Percentiles rank a stretch among this genome's conserved stretches.
Conservation (phyloP, 352 stramenopile species). For the Phytophthora capsici region DNA sequence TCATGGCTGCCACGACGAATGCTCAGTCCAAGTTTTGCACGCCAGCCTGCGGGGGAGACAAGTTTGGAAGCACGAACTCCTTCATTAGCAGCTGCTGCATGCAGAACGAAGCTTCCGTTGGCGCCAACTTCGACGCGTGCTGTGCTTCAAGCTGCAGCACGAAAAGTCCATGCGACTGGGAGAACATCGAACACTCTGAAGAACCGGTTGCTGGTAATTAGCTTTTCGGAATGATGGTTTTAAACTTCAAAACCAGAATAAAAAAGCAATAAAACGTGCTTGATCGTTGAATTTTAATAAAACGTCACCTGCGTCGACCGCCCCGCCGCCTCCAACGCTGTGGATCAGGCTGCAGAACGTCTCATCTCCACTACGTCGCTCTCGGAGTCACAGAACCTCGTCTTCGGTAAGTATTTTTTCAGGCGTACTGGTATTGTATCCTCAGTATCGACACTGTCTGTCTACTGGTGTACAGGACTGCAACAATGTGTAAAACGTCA, state of each 20-base stretch:
- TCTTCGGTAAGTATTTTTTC: constrained; percentile 38
- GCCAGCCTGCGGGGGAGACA: not conserved
- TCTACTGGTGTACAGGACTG: constrained; percentile 25
- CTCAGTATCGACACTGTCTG: not conserved
- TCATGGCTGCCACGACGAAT: not conserved
- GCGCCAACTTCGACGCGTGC: not conserved
- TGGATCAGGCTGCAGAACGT: constrained; percentile 29
- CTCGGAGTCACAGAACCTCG: constrained; percentile 37
- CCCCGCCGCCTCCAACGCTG: constrained; percentile 1
- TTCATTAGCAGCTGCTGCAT: not conserved
- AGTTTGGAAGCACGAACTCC: not conserved
- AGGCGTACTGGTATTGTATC: too few species aligned
- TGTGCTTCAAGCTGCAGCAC: not conserved
- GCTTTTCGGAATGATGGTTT: too few species aligned
- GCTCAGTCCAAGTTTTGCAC: not conserved
- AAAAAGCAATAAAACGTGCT: too few species aligned
- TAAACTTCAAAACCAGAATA: too few species aligned
- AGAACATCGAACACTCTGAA: too few species aligned
- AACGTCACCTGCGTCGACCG: constrained; percentile 23
- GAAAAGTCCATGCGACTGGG: too few species aligned
- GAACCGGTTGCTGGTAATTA: too few species aligned
- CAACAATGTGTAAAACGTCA: constrained; percentile 24
- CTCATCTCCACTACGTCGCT: constrained; percentile 35
- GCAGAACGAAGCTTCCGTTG: not conserved
- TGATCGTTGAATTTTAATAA: too few species aligned